A percentile compares a stretch with the other conserved stretches of the same genome.
Conservation (phyloP, 2,329 filamentous ascomycete genomes). For the Sporothrix mexicana region DNA sequence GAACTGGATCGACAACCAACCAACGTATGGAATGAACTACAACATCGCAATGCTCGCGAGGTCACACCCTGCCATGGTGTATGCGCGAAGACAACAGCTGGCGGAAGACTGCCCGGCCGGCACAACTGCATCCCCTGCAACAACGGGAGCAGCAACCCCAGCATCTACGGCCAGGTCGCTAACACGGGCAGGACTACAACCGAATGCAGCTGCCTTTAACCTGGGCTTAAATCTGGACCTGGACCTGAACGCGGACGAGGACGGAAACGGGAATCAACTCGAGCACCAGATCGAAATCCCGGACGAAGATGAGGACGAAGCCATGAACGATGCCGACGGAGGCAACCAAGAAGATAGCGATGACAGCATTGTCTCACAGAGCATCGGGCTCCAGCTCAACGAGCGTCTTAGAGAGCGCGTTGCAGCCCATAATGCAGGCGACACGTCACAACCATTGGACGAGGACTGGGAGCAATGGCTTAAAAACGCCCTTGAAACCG, state of each 20-base stretch:
- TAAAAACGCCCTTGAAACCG: constrained; percentile 71
- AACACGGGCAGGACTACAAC: no score
- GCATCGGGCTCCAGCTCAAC: constrained; percentile 67
- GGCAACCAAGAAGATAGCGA: constrained; percentile 52
- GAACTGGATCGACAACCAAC: constrained; percentile 42
- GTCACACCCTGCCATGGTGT: background rate
- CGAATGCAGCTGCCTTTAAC: no score
- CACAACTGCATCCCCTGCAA: no score
- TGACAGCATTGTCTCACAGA: constrained; percentile 54
- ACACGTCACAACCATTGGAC: constrained; percentile 64
- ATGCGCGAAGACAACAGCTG: background rate
- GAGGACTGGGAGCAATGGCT: constrained; percentile 78
- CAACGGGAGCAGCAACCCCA: no score
- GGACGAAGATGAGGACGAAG: background rate
- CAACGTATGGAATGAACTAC: constrained; percentile 14
- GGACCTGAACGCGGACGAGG: background rate
- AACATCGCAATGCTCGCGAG: background rate
- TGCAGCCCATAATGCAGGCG: constrained; percentile 66
- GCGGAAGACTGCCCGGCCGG: background rate
- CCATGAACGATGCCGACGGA: constrained; percentile 37
- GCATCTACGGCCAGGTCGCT: background rate
- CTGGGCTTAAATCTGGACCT: background rate
- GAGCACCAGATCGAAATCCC: background rate
- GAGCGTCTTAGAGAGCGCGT: constrained; percentile 69
- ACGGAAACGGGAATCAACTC: no score